phyloP scores from a whole-genome alignment of 2,329 filamentous ascomycete genomes.

The Xylaria sp. region DNA sequence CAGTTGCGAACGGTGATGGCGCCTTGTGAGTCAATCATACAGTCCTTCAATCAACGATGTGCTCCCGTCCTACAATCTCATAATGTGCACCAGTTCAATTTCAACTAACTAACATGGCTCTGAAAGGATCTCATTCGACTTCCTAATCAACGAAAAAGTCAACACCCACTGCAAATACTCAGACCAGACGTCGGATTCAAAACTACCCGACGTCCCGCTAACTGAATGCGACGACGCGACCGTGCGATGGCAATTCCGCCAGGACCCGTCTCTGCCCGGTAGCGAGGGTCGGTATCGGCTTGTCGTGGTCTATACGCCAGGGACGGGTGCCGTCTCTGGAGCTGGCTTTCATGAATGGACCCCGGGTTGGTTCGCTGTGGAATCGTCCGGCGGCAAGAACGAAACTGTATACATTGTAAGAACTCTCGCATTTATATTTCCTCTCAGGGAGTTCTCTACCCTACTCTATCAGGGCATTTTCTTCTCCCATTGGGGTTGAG shows the following conservation, averaged over 20 bases:
- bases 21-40: slow-evolving; percentile 30
- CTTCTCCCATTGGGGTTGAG: too few species aligned
- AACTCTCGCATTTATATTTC: not conserved
- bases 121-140: slow-evolving; percentile 31
- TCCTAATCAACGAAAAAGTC: slow-evolving; percentile 25
- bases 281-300: slow-evolving; percentile 34
- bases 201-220: slow-evolving; percentile 30
- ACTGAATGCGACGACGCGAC: slow-evolving; percentile 31
- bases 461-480: not conserved
- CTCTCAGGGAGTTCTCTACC: not conserved
- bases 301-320: slow-evolving; percentile 32
- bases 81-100: not conserved
- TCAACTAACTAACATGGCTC: not conserved
- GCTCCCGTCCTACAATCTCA: too few species aligned
- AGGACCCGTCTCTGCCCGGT: slow-evolving; percentile 36
- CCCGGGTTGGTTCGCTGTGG: slow-evolving; percentile 30
- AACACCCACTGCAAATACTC: slow-evolving; percentile 32
- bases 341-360: slow-evolving; percentile 38
- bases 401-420: slow-evolving; percentile 31
- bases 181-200: slow-evolving; percentile 27
- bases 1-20: slow-evolving; percentile 24
- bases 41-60: not conserved
- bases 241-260: slow-evolving; percentile 36
- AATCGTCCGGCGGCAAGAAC: slow-evolving; percentile 12
- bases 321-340: not conserved